phyloP scores from a whole-genome alignment of 768 basidiomycete genomes.

The Mycena kentingensis region DNA sequence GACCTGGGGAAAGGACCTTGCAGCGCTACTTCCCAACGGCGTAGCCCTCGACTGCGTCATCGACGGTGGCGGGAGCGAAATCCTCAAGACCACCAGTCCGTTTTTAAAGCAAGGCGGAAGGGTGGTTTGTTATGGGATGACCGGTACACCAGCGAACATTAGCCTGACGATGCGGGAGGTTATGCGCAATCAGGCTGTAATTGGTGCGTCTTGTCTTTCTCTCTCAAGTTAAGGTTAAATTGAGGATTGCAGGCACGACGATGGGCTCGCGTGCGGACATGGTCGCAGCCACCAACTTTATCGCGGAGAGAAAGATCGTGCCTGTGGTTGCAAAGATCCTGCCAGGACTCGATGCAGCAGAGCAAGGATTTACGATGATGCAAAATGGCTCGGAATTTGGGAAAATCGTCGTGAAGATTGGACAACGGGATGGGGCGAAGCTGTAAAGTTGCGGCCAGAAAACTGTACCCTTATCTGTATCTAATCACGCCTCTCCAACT shows the following conservation, averaged over 20 bases:
- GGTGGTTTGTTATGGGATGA: slow-evolving; percentile 72
- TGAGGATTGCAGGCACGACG: slow-evolving; percentile 55
- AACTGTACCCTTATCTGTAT: no score
- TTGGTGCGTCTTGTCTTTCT: slow-evolving; percentile 49
- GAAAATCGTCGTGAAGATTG: slow-evolving; percentile 66
- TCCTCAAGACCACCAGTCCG: slow-evolving; percentile 50
- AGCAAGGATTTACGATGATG: slow-evolving; percentile 72
- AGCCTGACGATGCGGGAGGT: slow-evolving; percentile 79
- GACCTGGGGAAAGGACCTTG: slow-evolving; percentile 55
- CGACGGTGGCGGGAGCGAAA: slow-evolving; percentile 71
- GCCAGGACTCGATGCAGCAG: slow-evolving; percentile 62
- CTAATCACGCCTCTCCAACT: no score
- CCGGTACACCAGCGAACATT: slow-evolving; percentile 56
- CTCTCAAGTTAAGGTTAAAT: background rate
- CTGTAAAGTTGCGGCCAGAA: no score
- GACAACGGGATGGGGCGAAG: no score
- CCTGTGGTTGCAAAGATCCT: slow-evolving; percentile 73
- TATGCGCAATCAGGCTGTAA: slow-evolving; percentile 68
- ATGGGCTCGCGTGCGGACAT: slow-evolving; percentile 84
- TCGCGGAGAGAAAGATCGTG: slow-evolving; percentile 63
- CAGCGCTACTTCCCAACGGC: slow-evolving; percentile 38
- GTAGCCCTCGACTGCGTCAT: slow-evolving; percentile 58
- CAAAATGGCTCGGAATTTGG: slow-evolving; percentile 71
- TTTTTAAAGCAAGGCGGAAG: slow-evolving; percentile 58
- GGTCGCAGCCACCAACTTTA: slow-evolving; percentile 68